Base-by-base conservation (phyloP, 768 basidiomycete genomes). In the Leccinum longicurvipes region DNA sequence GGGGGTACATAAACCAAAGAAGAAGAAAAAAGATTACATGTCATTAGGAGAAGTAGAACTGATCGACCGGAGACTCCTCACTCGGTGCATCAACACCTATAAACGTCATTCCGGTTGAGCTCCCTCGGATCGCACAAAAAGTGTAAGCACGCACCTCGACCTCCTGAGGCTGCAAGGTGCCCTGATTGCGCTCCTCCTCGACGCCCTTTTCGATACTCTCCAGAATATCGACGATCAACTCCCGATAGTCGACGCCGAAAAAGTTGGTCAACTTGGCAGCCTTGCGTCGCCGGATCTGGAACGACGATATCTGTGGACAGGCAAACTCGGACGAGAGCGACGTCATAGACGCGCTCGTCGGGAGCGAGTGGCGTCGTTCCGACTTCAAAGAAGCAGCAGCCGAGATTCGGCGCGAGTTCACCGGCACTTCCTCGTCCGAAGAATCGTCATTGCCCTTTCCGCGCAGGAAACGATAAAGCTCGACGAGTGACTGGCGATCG, bases 261-360 rank as follows among this genome's bases (percentile, higher is more conserved):
- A 93, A 93, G 72, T 86, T 80, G 25, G 87, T 86, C 57, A 93
- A 78, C 76, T 93, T 93, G 58, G 91, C 90, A 5, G 90, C 91
- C 55, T 85, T 77, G 41, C 83, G 76, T 51, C 91, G 77, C 47
- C 90, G 84, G 54, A 79, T 69, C 69, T 92, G 87, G 77, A 93
- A 92, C 62, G 39, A 62, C 21, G 66, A 63, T 15, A 27, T 17
- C 58, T 82, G 77, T 24, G 78, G 69, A 19, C 79, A 61, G 17
- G 71, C 45, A 51, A 72, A 78, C 53, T 84, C 82, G 15, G 85
- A 83, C 19, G 77, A 69, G 45, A 87, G 68, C 15, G 87, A 88
- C 6, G 79, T 69, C 61, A 82, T 73, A 31, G 88, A 89, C 3
- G 85, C 77, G 53, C 78, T 80, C 9, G 80, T 75, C 19, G 89